Evolutionary conservation across 2,329 filamentous ascomycete genomes (phyloP), one percentile per base, ranked within the genome.

Genomic region (Rosellinia necatrix): DNA sequence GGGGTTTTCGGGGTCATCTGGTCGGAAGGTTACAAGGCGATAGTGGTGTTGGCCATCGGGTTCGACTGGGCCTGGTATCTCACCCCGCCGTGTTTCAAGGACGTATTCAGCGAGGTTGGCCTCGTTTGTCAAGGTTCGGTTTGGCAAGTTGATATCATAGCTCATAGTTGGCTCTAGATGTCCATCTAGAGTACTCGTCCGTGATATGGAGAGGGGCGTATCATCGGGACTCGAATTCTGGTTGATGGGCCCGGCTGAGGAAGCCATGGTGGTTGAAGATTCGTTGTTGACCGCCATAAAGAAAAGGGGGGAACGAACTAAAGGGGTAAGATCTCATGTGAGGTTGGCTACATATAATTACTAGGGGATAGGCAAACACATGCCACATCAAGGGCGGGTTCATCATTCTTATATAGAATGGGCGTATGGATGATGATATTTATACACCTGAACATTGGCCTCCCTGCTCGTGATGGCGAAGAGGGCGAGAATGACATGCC

Each of bases 1-100:
- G 0, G 91, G 90, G 67, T 93, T 93, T 61, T 87, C 88, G 0
- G 84, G 82, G 69, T 94, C 90, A 56, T 85, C 76, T 2, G 86
- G 80, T 3, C 79, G 82, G 68, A 94, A 96, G 0, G 87, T 89
- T 29, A 90, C 86, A 8, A 90, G 75, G 62, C 75, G 75, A 70
- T 81, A 81, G 10, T 66, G 68, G n/a, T 48, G 51, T 15, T 64
- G 44, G 17, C 64, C 61, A 19, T 67, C 64, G 6, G 66, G 65
- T 46, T 70, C 67, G 13, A 64, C 42, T 0, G 74, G 75, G 0
- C 75, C 76, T 21, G 83, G 76, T 61, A 91, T 89, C 50, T 83
- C 77, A n/a, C 89, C 88, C 0, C 72, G 67, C 4, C 75, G 71
- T 2, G 82, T 85, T 70, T 90, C 87, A 53, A 78, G 74, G 1